Conservation (phyloP, 208 protist species). For the Acanthamoeba rhysodes region DNA sequence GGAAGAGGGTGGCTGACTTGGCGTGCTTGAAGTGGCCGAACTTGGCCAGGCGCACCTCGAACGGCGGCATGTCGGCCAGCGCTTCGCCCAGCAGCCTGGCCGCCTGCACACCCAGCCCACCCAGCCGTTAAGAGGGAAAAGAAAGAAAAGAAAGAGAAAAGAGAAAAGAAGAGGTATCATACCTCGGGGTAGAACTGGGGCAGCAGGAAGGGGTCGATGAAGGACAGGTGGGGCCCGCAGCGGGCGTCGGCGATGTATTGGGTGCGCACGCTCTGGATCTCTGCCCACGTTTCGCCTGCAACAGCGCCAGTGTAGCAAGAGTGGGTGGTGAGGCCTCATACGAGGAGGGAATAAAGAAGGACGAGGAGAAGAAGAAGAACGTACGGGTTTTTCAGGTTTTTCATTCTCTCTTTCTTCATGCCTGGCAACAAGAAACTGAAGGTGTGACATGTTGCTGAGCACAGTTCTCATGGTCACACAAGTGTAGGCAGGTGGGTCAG, state of each 20-base stretch:
- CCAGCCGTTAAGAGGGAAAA: not conserved
- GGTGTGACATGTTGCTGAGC: no score
- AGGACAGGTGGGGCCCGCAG: slow-evolving; percentile 62
- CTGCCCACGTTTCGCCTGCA: not conserved
- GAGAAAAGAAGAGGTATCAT: not conserved
- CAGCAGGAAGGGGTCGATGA: slow-evolving; percentile 61
- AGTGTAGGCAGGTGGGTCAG: no score
- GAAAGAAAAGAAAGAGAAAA: not conserved
- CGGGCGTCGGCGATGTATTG: slow-evolving; percentile 45
- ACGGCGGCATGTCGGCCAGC: slow-evolving; percentile 38
- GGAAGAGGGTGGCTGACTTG: slow-evolving; percentile 57
- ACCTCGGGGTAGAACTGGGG: slow-evolving; percentile 36
- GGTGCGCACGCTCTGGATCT: slow-evolving; percentile 31
- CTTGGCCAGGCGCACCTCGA: slow-evolving; percentile 60
- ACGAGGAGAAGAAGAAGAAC: no score
- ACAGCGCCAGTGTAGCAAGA: no score
- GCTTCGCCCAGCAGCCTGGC: not conserved
- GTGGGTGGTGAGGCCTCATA: no score
- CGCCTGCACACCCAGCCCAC: not conserved
- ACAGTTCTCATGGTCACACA: no score
- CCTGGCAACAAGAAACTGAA: no score
- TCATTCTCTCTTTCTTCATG: no score
- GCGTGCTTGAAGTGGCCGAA: slow-evolving; percentile 34
- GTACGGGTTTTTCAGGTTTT: no score
- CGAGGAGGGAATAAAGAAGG: no score